Base-by-base conservation (phyloP, 805 yeast species). In the Scheffersomyces spartinae region DNA sequence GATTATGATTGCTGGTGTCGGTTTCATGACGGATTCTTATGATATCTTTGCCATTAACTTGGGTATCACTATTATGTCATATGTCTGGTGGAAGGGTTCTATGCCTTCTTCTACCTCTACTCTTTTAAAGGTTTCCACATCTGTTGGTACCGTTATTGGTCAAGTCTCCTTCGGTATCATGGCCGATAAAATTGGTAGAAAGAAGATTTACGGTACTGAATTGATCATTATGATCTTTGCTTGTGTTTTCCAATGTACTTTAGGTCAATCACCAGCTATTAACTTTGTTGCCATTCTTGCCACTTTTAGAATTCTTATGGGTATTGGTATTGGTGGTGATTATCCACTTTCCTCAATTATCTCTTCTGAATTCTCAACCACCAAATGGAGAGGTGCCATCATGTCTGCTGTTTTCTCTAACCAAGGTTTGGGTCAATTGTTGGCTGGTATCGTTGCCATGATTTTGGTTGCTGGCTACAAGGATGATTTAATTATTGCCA, bases 301-400 rank as follows among this genome's bases (percentile, higher is more conserved):
- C 7, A 74, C 78, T 45, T 76, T 74, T 61, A 79, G 95, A 72
- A 75, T 84, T 38, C 47, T 84, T 35, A 78, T 76, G 83, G 95
- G 95, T 67, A 77, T 85, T 43, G 95, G 95, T 73, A 85, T 84
- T 42, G 95, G 95, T 64, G 95, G 95, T 68, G 95, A 84, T 62
- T 84, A 84, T 54, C 95, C 95, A 40, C 67, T 85, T 45, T 82
- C 94, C 10, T 82, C 94, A n/a, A 78, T 84, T 52, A 84, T 84
- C 38, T 78, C 94, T 7, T 77, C 95, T 31, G 95, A 84, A 64
- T 84, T 84, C 46, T 70, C 95, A 15, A 82, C 95, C 32, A 84
- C 95, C 39, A 83, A 80, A 56, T 84, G 94, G 94, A 81, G 95
- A 74, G 95, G 95, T 69, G 94, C 95, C 38, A 83, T 83, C 43